Percentiles rank a stretch among this genome's conserved stretches.
Evolutionary conservation across 345 rosid species (phyloP).

Genomic region (Boechera divaricarpa): DNA sequence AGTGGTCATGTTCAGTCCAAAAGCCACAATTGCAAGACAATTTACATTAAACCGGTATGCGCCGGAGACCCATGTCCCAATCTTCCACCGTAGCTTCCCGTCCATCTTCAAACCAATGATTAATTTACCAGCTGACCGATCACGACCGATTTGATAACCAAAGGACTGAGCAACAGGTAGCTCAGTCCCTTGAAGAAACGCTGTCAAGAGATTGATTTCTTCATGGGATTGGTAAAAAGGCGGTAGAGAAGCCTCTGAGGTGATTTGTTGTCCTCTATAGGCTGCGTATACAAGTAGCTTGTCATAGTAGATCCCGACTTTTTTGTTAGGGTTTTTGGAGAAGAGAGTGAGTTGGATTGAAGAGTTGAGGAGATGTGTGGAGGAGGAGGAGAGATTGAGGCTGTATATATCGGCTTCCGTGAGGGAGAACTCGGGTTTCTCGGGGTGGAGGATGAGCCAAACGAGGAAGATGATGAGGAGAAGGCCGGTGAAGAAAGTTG

Average conservation of each 20-base stretch:
- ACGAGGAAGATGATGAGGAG: conserved; percentile 62
- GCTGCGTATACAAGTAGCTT: conserved; percentile 62
- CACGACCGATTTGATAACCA: conserved; percentile 65
- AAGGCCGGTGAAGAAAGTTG: conserved; percentile 55
- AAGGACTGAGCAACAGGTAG: conserved; percentile 72
- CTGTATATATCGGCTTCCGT: conserved; percentile 62
- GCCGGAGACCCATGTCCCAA: conserved; percentile 89
- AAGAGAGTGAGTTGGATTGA: conserved; percentile 72
- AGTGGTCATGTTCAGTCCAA: conserved; percentile 54
- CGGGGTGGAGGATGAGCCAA: conserved; percentile 78
- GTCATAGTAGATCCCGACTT: conserved; percentile 86
- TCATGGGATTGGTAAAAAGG: conserved; percentile 82
- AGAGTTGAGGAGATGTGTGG: conserved; percentile 76
- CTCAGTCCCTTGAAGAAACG: conserved; percentile 64
- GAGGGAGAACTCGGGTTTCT: conserved; percentile 78
- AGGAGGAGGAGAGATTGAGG: conserved; percentile 62
- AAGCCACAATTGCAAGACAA: conserved; percentile 67
- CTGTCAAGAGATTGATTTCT: conserved; percentile 65
- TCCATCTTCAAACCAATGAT: conserved; percentile 59
- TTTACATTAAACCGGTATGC: conserved; percentile 62
- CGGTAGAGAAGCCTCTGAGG: conserved; percentile 58
- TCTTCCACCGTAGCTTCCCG: conserved; percentile 82
- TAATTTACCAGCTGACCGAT: conserved; percentile 61
- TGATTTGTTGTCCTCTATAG: conserved; percentile 84
- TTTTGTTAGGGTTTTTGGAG: conserved; percentile 69